These are phyloP conservation scores for Backusella sp. DNA, from an alignment of 192 early-diverging fungal genomes.

Conservation along the genomic window DNA sequence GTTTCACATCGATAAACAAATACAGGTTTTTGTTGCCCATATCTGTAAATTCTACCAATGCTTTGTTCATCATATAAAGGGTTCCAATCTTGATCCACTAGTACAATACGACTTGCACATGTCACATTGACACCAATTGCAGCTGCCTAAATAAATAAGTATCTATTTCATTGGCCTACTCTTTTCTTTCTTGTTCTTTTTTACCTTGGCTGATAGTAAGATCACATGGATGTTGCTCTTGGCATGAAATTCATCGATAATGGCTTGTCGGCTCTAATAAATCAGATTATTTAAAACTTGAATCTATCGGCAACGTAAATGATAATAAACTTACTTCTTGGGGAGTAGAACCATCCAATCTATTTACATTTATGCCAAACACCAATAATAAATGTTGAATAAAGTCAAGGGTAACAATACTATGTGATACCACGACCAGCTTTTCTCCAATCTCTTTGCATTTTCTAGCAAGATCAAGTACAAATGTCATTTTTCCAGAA, in stretches of 20 bases:
- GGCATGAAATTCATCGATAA: constrained; percentile 67
- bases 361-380: constrained; percentile 5
- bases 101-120: constrained; percentile 68
- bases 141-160: constrained; percentile 12
- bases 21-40: constrained; percentile 68
- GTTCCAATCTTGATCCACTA: constrained; percentile 81
- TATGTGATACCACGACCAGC: constrained; percentile 71
- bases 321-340: constrained; percentile 20
- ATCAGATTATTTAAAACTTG: not conserved
- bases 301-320: not conserved
- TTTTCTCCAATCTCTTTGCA: constrained; percentile 57
- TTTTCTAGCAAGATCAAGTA: constrained; percentile 53
- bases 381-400: not conserved
- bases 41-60: constrained; percentile 66
- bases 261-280: constrained; percentile 43
- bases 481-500: constrained; percentile 53
- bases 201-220: constrained; percentile 58
- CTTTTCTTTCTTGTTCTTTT: not conserved
- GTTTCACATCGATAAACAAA: constrained; percentile 68
- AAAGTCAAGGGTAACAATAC: constrained; percentile 47
- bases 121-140: constrained; percentile 68
- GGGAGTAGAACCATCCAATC: constrained; percentile 56
- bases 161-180: not conserved
- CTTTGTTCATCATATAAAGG: constrained; percentile 76
- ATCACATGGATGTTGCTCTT: constrained; percentile 41